Evolutionary conservation across 2,329 filamentous ascomycete species (phyloP), one percentile per base, ranked within the genome.

Genomic region (Cytospora piceicola): DNA sequence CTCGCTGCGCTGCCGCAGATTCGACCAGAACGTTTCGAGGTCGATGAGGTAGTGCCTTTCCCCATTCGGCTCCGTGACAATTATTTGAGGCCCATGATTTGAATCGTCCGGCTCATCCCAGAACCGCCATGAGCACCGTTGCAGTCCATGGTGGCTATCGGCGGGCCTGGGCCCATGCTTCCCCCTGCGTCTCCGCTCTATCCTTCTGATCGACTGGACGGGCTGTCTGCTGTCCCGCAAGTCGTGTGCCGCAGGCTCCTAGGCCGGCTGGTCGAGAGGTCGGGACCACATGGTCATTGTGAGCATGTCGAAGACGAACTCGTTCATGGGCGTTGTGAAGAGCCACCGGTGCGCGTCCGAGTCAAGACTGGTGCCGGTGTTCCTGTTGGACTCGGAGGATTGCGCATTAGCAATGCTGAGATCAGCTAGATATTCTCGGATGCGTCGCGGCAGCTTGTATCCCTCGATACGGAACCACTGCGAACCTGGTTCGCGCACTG

Each of bases 81-180:
- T 39, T 42, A 67, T 63, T 20, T 66, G 63, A 32, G 66, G 66
- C 6, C 66, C 66, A 7, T 32, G 51, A 17, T 66, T 68, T 29
- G 51, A 51, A 5, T 52, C 24, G n/a, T 67, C 66, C 42, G 63
- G 63, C 17, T 66, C 42, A 15, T 46, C 22, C 32, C 36, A 66
- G 39, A 65, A 60, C 22, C 51, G 9, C 63, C 58, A 66, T 27
- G 1, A 51, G 39, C 63, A 67, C 22, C 22, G 49, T 20, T 55
- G 57, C 42, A 67, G 55, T 15, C 11, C 17, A 6, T 27, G 29
- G 34, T 15, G 20, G 14, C 36, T 49, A 17, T 5, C 39, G 34
- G 5, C 14, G 6, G 2, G 24, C 22, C 22, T 20, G 6, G 2
- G 20, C 22, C 22, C 34, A 20, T 32, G 53, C n/a, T n/a, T 34